Percentiles rank a stretch among this genome's conserved stretches.
Evolutionary conservation across 768 basidiomycete genomes (phyloP).

Genomic region (Leucocoprinus sp.): DNA sequence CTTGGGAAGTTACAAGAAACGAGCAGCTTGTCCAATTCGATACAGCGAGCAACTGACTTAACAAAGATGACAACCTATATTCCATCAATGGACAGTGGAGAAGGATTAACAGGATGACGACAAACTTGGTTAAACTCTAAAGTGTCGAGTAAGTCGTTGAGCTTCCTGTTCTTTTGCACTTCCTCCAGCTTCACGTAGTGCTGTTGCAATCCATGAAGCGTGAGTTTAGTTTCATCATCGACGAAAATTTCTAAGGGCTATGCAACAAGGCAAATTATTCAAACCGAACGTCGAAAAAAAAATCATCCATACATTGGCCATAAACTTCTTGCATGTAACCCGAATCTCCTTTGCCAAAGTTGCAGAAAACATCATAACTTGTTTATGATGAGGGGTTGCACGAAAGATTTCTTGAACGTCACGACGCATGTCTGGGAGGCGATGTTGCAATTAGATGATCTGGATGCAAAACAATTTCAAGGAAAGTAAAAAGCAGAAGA

Average conservation of each 20-base stretch:
- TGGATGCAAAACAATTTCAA: slow-evolving; percentile 43
- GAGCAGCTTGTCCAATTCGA: slow-evolving; percentile 91
- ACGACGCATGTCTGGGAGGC: slow-evolving; percentile 97
- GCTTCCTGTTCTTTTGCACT: slow-evolving; percentile 89
- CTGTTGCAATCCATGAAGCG: slow-evolving; percentile 96
- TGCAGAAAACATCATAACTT: slow-evolving; percentile 99
- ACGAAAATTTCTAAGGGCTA: slow-evolving; percentile 99
- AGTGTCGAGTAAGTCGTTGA: slow-evolving; percentile 91
- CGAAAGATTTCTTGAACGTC: slow-evolving; percentile 99
- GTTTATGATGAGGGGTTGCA: slow-evolving; percentile 97
- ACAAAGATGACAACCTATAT: slow-evolving; percentile 98
- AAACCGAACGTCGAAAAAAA: not conserved
- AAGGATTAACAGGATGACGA: not conserved
- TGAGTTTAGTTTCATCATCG: slow-evolving; percentile 98
- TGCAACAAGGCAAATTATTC: not conserved
- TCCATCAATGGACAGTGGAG: not conserved
- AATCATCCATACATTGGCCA: slow-evolving; percentile 77
- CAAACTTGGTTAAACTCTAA: slow-evolving; percentile 96
- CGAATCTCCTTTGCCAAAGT: slow-evolving; percentile 96
- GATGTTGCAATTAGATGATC: slow-evolving; percentile 62
- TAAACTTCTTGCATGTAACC: slow-evolving; percentile 98
- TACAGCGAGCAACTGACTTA: slow-evolving; percentile 94
- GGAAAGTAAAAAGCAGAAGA: slow-evolving; percentile 40
- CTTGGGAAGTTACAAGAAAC: slow-evolving; percentile 98
- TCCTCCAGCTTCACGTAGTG: slow-evolving; percentile 98